These are phyloP conservation scores for Daldinia vernicosa DNA, from an alignment of 495 filamentous ascomycete species.

Conservation along the genomic window DNA sequence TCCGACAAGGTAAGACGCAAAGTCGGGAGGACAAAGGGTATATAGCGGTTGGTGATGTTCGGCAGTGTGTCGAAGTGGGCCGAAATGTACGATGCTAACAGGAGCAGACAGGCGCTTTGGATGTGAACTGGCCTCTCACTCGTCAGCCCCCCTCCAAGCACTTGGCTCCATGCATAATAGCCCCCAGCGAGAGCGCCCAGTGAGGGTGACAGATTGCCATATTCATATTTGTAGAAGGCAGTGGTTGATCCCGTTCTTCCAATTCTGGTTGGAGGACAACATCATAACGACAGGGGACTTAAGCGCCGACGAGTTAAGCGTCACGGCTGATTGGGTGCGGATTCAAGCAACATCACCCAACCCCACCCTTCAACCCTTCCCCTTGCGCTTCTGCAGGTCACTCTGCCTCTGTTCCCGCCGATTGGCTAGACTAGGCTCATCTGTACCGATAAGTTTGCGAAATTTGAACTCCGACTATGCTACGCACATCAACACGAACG, in stretches of 20 bases:
- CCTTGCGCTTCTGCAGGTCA: conserved; percentile 40
- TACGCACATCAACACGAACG: conserved; percentile 6
- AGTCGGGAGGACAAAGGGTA: conserved; percentile 55
- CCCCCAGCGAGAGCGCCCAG: conserved; percentile 47
- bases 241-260: conserved; percentile 35
- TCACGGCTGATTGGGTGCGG: conserved; percentile 32
- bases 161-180: conserved; percentile 50
- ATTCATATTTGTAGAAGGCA: conserved; percentile 27
- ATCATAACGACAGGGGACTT: conserved; percentile 34
- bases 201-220: conserved; percentile 46
- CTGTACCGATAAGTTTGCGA: conserved; percentile 19
- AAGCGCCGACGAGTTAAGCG: conserved; percentile 35
- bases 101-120: conserved; percentile 40
- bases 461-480: conserved; percentile 17
- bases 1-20: conserved; percentile 46
- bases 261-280: conserved; percentile 39
- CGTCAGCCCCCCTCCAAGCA: conserved; percentile 45
- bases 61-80: conserved; percentile 47
- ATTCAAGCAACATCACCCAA: conserved; percentile 31
- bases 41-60: conserved; percentile 65
- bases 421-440: conserved; percentile 24
- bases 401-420: conserved; percentile 31
- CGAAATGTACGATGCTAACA: conserved; percentile 35
- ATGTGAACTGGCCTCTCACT: conserved; percentile 53
- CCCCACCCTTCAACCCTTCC: conserved; percentile 22